Percentiles rank a stretch among this genome's conserved stretches.
Evolutionary conservation across 2,329 filamentous ascomycete genomes (phyloP).

Genomic region (Aspergillus fischeri): DNA sequence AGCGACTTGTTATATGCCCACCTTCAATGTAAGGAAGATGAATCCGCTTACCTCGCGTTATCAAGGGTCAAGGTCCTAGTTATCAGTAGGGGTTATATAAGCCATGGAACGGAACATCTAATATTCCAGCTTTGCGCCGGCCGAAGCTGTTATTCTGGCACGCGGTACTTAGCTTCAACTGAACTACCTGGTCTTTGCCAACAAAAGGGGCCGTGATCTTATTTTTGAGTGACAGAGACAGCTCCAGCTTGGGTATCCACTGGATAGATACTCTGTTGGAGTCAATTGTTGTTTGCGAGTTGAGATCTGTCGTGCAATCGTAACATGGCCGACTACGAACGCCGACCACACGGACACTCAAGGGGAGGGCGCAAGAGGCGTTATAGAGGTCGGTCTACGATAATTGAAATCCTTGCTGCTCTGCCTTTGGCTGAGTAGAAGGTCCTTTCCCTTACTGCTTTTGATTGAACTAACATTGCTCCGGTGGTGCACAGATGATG

Average conservation of each 20-base stretch:
- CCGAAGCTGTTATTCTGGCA: slow-evolving; percentile 13
- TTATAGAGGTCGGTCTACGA: slow-evolving; percentile 61
- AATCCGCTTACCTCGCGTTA: too few species aligned
- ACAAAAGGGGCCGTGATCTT: neutral
- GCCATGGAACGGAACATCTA: slow-evolving; percentile 17
- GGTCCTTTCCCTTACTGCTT: neutral
- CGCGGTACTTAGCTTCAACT: slow-evolving; percentile 1
- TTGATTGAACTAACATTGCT: slow-evolving; percentile 1
- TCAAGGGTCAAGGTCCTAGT: neutral
- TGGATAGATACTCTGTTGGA: slow-evolving; percentile 5
- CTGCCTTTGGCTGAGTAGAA: neutral
- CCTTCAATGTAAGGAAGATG: too few species aligned
- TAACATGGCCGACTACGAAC: slow-evolving; percentile 52
- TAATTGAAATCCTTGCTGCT: neutral
- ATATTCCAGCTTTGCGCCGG: slow-evolving; percentile 7
- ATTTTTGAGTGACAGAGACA: slow-evolving; percentile 1
- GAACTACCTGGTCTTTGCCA: neutral
- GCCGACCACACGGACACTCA: slow-evolving; percentile 51
- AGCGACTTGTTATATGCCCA: too few species aligned
- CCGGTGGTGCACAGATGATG: slow-evolving; percentile 56
- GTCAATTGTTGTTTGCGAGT: slow-evolving; percentile 2
- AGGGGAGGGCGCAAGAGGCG: slow-evolving; percentile 64
- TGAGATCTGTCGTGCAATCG: slow-evolving; percentile 3
- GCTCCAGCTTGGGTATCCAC: neutral
- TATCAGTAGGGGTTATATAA: slow-evolving; percentile 1